These are phyloP conservation scores for Mitragyna speciosa DNA, from an alignment of 257 asterid species.

Conservation along the genomic window DNA sequence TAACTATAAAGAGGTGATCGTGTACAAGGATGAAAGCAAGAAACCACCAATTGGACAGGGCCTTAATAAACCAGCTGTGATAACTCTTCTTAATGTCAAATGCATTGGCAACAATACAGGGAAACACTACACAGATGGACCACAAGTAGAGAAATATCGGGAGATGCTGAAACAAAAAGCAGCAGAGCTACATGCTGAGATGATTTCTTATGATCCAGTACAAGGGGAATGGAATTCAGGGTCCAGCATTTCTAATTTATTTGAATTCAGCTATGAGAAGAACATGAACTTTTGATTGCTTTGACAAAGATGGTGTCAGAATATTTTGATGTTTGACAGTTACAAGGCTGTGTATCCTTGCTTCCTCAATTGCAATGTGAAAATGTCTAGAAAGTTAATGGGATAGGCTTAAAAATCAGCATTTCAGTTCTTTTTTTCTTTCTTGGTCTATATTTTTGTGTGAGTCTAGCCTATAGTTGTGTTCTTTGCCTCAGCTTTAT, in stretches of 20 bases:
- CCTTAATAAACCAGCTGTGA: conserved; percentile 77
- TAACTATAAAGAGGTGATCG: conserved; percentile 56
- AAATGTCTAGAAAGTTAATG: not conserved
- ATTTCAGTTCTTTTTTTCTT: too few species aligned
- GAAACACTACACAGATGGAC: conserved; percentile 52
- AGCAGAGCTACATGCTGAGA: conserved; percentile 67
- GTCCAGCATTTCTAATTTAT: conserved; percentile 49
- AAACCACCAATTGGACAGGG: conserved; percentile 80
- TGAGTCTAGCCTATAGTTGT: too few species aligned
- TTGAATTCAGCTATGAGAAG: not conserved
- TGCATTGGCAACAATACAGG: conserved; percentile 62
- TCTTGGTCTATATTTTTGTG: too few species aligned
- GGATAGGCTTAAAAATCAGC: too few species aligned
- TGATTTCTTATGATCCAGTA: conserved; percentile 64
- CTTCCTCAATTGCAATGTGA: not conserved
- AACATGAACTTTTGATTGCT: not conserved
- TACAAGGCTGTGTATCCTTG: too few species aligned
- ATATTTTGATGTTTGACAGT: too few species aligned
- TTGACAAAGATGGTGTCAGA: not conserved
- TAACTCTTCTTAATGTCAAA: conserved; percentile 68
- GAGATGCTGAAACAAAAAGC: conserved; percentile 64
- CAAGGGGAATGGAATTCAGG: conserved; percentile 78
- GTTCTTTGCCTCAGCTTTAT: too few species aligned
- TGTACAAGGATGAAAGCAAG: conserved; percentile 66
- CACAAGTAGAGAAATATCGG: conserved; percentile 55